A percentile compares a stretch with the other conserved stretches of the same genome.
Evolutionary conservation across 2,329 filamentous ascomycete species (phyloP).

Genomic region (Colletotrichum echinochloae): DNA sequence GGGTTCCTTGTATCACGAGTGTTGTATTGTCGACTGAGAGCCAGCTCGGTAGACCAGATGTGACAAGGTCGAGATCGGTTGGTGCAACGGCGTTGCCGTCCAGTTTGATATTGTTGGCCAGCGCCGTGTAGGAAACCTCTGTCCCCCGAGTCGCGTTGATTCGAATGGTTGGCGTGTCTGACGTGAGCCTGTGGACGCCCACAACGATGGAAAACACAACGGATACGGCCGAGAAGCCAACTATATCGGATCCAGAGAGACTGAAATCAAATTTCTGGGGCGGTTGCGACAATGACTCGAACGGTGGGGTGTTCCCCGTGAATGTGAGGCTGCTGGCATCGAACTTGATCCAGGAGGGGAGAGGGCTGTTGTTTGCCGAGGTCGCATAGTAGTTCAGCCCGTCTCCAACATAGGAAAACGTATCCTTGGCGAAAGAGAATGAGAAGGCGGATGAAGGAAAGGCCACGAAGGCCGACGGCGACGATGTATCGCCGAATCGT

Average conservation of each 20-base stretch:
- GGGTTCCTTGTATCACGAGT: conserved; percentile 73
- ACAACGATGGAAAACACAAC: conserved; percentile 79
- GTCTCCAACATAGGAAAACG: conserved; percentile 69
- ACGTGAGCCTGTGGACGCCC: conserved; percentile 76
- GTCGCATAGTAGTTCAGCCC: conserved; percentile 80
- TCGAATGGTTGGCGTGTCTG: conserved; percentile 66
- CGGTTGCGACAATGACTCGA: conserved; percentile 71
- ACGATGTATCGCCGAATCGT: conserved; percentile 68
- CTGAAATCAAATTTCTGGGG: conserved; percentile 79
- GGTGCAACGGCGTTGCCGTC: conserved; percentile 65
- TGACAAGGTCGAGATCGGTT: conserved; percentile 65
- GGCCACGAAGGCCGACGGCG: conserved; percentile 69
- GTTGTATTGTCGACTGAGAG: conserved; percentile 72
- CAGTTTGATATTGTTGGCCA: conserved; percentile 65
- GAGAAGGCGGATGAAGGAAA: conserved; percentile 65
- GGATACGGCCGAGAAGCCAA: conserved; percentile 78
- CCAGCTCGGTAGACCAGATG: conserved; percentile 73
- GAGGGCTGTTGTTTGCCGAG: conserved; percentile 80
- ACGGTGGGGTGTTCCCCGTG: conserved; percentile 75
- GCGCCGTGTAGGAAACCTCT: conserved; percentile 63
- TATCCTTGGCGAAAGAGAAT: conserved; percentile 66
- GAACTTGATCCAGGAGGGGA: conserved; percentile 89
- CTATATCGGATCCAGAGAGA: conserved; percentile 81
- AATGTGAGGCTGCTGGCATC: conserved; percentile 74
- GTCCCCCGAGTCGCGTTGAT: conserved; percentile 68